phyloP scores from a whole-genome alignment of 2,329 filamentous ascomycete genomes.

The Metarhizium rileyi region DNA sequence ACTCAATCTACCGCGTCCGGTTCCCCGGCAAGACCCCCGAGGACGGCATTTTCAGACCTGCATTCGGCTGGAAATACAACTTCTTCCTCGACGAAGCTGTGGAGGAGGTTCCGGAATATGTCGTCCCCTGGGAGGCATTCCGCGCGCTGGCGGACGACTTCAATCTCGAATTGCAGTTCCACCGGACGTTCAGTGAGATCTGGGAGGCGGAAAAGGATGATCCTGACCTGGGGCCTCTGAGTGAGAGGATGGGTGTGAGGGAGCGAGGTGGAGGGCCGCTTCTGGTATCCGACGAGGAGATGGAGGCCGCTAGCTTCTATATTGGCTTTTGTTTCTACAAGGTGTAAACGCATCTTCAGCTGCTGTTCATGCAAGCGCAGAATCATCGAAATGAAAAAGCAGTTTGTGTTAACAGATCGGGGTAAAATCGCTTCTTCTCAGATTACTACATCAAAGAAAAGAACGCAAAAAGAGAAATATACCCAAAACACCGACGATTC shows the following conservation, averaged over 20 bases:
- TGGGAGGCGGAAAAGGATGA: slow-evolving; percentile 91
- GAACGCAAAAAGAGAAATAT: no score
- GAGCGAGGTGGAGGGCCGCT: slow-evolving; percentile 57
- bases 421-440: no score
- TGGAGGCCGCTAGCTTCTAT: slow-evolving; percentile 88
- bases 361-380: not conserved
- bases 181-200: slow-evolving; percentile 81
- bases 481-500: not conserved
- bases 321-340: slow-evolving; percentile 97
- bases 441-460: no score
- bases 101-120: slow-evolving; percentile 92
- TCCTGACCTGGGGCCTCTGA: slow-evolving; percentile 67
- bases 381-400: not conserved
- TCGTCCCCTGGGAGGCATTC: slow-evolving; percentile 97
- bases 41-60: slow-evolving; percentile 86
- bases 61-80: slow-evolving; percentile 96
- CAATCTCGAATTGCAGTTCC: slow-evolving; percentile 90
- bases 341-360: slow-evolving; percentile 40
- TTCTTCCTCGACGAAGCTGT: slow-evolving; percentile 96
- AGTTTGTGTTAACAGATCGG: not conserved
- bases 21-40: slow-evolving; percentile 76
- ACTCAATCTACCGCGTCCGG: slow-evolving; percentile 81
- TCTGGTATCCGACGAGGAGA: slow-evolving; percentile 72
- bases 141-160: slow-evolving; percentile 92
- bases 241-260: slow-evolving; percentile 91